These are phyloP conservation scores for Colletotrichum orbiculare DNA, from an alignment of 2,329 filamentous ascomycete genomes.

Conservation along the genomic window DNA sequence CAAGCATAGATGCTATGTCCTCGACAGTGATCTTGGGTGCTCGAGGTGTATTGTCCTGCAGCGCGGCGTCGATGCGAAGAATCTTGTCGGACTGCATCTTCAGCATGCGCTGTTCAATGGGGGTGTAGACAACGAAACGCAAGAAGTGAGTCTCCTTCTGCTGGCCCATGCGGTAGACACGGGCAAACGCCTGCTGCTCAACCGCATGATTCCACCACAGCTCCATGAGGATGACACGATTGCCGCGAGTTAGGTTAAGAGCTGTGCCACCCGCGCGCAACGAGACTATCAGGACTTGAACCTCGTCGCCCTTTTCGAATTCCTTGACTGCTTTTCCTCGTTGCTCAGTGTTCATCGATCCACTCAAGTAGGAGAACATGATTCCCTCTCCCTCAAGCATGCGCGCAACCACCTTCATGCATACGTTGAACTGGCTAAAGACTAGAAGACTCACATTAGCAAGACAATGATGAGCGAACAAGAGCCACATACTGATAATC, in stretches of 20 bases:
- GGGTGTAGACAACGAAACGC: conserved; percentile 64
- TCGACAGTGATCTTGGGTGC: not conserved
- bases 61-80: not conserved
- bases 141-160: conserved; percentile 67
- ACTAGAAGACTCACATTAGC: conserved; percentile 40
- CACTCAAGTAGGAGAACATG: conserved; percentile 51
- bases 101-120: conserved; percentile 68
- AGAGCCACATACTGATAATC: conserved; percentile 48
- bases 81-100: conserved; percentile 66
- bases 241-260: conserved; percentile 55
- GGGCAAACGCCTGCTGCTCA: conserved; percentile 70
- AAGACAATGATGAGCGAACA: not conserved
- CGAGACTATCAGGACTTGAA: conserved; percentile 45
- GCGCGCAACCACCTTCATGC: conserved; percentile 48
- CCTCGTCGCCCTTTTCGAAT: conserved; percentile 38
- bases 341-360: conserved; percentile 38
- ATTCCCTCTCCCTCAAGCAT: conserved; percentile 46
- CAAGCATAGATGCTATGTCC: conserved; percentile 9
- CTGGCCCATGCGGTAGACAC: conserved; percentile 75
- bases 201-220: conserved; percentile 41
- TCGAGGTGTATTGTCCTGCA: not conserved
- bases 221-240: conserved; percentile 66
- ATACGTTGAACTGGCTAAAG: conserved; percentile 48
- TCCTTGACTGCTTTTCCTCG: conserved; percentile 37
- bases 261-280: conserved; percentile 49